Conservation (phyloP, 2,329 filamentous ascomycete genomes). For the Tolypocladium tropicale region DNA sequence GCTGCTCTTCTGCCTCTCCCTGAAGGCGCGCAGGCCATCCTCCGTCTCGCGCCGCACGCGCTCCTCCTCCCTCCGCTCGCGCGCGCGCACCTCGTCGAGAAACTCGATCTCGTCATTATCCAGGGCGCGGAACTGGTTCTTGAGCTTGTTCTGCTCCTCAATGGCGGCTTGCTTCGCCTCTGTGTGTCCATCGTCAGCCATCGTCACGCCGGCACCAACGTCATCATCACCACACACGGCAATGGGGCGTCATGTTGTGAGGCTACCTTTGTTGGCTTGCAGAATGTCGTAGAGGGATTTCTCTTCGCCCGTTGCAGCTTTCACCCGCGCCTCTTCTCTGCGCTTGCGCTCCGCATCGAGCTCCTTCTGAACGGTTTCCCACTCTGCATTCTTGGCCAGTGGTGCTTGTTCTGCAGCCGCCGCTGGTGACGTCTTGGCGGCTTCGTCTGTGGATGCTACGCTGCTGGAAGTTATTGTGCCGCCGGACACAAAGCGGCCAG, state of each 20-base stretch:
- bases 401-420: slow-evolving; percentile 7
- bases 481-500: slow-evolving; percentile 44
- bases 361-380: slow-evolving; percentile 54
- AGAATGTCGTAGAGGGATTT: slow-evolving; percentile 64
- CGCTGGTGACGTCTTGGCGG: neutral
- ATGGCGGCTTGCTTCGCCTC: slow-evolving; percentile 76
- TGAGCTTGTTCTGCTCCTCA: slow-evolving; percentile 60
- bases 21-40: slow-evolving; percentile 45
- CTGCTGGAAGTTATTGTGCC: slow-evolving; percentile 32
- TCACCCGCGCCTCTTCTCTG: slow-evolving; percentile 39
- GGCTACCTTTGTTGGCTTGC: slow-evolving; percentile 70
- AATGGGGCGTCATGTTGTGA: neutral
- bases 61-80: slow-evolving; percentile 43
- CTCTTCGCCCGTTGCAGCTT: slow-evolving; percentile 33
- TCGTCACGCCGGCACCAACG: neutral
- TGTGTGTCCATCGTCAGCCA: slow-evolving; percentile 24
- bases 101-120: slow-evolving; percentile 75
- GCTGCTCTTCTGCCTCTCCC: slow-evolving; percentile 34
- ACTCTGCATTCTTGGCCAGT: slow-evolving; percentile 31
- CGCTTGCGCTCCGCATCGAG: slow-evolving; percentile 49
- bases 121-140: slow-evolving; percentile 68
- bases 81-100: slow-evolving; percentile 47
- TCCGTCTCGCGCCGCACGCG: slow-evolving; percentile 43
- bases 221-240: neutral
- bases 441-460: slow-evolving; percentile 11